phyloP scores from a whole-genome alignment of 768 basidiomycete genomes.

The Suillus americanus region DNA sequence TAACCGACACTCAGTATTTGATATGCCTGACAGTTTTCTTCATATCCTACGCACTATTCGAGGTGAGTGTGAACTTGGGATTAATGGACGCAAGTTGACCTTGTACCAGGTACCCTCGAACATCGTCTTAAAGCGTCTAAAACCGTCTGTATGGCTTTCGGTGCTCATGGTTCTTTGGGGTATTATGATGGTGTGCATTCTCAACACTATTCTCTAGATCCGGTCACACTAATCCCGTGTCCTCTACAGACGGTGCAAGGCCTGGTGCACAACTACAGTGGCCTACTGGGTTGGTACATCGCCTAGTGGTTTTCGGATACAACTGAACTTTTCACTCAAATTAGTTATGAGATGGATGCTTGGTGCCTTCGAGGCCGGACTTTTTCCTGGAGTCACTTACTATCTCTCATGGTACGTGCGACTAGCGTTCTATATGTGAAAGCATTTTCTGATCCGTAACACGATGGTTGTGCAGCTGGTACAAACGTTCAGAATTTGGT shows the following conservation, averaged over 20 bases:
- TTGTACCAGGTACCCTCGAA: slow-evolving; percentile 61
- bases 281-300: slow-evolving; percentile 55
- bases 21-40: slow-evolving; percentile 62
- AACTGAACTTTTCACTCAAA: slow-evolving; percentile 2
- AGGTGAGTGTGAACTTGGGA: slow-evolving; percentile 36
- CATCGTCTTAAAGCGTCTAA: slow-evolving; percentile 66
- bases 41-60: slow-evolving; percentile 68
- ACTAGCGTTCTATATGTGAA: not conserved
- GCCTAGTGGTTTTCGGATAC: not conserved
- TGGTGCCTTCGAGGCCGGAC: slow-evolving; percentile 63
- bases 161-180: slow-evolving; percentile 75
- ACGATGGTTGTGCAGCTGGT: slow-evolving; percentile 42
- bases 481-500: slow-evolving; percentile 74
- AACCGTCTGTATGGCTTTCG: slow-evolving; percentile 79
- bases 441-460: slow-evolving; percentile 33
- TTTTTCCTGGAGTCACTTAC: slow-evolving; percentile 52
- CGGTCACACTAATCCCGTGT: slow-evolving; percentile 2
- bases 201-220: too few relatives aligned
- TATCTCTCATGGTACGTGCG: slow-evolving; percentile 66
- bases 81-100: not conserved
- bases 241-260: slow-evolving; percentile 66
- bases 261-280: slow-evolving; percentile 64
- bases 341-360: slow-evolving; percentile 71
- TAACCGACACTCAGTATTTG: slow-evolving; percentile 66
- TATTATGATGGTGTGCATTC: slow-evolving; percentile 60